Evolutionary conservation across 2,329 filamentous ascomycete species (phyloP).

Genomic region (Eurotiales sp.): DNA sequence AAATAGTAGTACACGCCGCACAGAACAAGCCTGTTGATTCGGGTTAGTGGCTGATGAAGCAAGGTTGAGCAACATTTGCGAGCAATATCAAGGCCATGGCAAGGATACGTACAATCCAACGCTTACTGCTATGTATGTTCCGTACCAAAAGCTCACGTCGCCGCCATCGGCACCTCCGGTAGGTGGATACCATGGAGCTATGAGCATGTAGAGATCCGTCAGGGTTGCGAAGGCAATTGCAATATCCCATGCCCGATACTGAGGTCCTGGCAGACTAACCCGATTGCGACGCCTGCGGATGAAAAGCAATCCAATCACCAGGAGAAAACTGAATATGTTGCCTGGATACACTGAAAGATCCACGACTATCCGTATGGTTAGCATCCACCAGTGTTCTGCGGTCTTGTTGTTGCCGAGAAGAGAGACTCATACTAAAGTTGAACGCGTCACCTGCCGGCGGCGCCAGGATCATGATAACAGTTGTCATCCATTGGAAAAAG

Average conservation of each 20-base stretch:
- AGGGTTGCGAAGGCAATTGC: conserved; percentile 58
- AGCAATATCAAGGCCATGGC: too few species aligned
- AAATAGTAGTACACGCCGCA: conserved; percentile 57
- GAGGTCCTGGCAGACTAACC: conserved; percentile 25
- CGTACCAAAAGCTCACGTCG: conserved; percentile 71
- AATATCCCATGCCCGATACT: conserved; percentile 59
- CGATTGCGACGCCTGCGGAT: conserved; percentile 8
- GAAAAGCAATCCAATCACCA: conserved; percentile 38
- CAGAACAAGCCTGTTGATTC: conserved; percentile 40
- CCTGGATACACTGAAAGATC: conserved; percentile 57
- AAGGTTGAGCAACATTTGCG: too few species aligned
- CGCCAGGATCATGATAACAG: conserved; percentile 57
- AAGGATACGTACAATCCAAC: conserved; percentile 56
- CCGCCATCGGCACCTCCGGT: conserved; percentile 56
- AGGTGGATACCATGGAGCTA: conserved; percentile 71
- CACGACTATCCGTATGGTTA: conserved; percentile 45
- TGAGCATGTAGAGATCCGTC: conserved; percentile 58
- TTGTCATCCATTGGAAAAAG: conserved; percentile 55
- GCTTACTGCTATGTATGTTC: conserved; percentile 63
- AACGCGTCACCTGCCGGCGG: conserved; percentile 63
- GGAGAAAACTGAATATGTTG: conserved; percentile 55
- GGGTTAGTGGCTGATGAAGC: not conserved
- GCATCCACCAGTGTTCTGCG: conserved; percentile 23
- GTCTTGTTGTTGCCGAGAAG: too few species aligned
- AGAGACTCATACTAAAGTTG: conserved; percentile 46